Evolutionary conservation across 345 rosid genomes (phyloP), one percentile per base, ranked within the genome.

Genomic region (Euclidium syriacum): DNA sequence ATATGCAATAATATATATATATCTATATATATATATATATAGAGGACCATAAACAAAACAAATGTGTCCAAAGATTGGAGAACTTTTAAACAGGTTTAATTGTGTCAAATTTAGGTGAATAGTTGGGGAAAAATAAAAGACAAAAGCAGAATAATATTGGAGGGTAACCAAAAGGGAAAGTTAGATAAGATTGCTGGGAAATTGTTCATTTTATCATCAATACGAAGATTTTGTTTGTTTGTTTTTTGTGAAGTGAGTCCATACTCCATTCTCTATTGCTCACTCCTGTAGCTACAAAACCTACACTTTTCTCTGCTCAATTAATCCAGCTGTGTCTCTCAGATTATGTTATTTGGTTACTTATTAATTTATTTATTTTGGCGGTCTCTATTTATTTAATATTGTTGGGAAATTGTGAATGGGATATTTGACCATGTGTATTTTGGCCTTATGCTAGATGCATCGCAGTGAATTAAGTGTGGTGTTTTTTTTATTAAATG

Each of bases 211-310:
- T 61, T 47, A 30, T 26, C 43, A 44, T 19, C 44, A 41, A 33
- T 18, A 24, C 18, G 15, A 52, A 42, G 15, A 35, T 33, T n/a
- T n/a, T 52, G 2, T 61, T 52, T 25, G 34, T 34, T 62, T 26
- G n/a, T 19, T 33, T 35, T 52, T 56, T 32, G 35, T 32, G 35
- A 32, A 44, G 17, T 61, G 33, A 42, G 26, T 61, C 73, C 73
- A 52, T 61, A 30, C 62, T 69, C 73, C 73, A 52, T 61, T 23
- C 62, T 69, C 41, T 61, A 35, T 53, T 44, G 68, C 57, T 69
- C 55, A 59, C 54, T 39, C 36, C 24, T 44, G 11, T 33, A 24
- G 48, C 48, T 60, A 59, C 73, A 59, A 51, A 32, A 10, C 22
- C 55, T 68, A 52, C 49, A 58, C 44, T 43, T 34, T 23, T 11